A percentile compares a stretch with the other conserved stretches of the same genome.
Evolutionary conservation across 1,284 basidiomycete genomes (phyloP).

Genomic region (Violaceomyces palustris): DNA sequence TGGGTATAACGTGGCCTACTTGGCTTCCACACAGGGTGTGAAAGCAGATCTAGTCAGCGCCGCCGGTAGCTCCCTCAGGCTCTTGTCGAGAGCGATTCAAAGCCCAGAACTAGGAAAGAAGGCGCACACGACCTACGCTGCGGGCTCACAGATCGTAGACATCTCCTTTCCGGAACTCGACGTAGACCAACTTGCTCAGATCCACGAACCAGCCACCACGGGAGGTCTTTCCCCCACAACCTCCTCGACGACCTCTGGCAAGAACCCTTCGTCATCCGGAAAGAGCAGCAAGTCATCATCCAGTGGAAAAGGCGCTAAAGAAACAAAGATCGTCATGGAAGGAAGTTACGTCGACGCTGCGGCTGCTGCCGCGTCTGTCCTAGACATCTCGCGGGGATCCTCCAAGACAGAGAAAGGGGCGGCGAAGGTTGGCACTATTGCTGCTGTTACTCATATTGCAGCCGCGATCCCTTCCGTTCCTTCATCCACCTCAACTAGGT

Average conservation of each 20-base stretch:
- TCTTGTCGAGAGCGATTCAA: constrained; percentile 12
- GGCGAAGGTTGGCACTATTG: no score
- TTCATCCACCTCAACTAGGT: no score
- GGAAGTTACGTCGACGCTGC: constrained; percentile 39
- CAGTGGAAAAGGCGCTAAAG: not conserved
- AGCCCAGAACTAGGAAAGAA: constrained; percentile 15
- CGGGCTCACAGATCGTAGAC: constrained; percentile 8
- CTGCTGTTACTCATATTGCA: no score
- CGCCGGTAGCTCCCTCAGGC: constrained; percentile 27
- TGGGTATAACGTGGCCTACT: constrained; percentile 33
- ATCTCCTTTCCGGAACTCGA: constrained; percentile 16
- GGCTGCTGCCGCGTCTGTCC: constrained; percentile 28
- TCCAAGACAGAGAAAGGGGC: no score
- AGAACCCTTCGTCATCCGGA: no score
- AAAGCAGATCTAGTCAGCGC: constrained; percentile 34
- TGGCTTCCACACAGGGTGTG: constrained; percentile 31
- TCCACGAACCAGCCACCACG: constrained; percentile 10
- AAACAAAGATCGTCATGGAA: constrained; percentile 7
- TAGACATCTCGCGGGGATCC: no score
- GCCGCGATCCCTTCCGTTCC: no score
- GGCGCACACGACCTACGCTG: constrained; percentile 17
- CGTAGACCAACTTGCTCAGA: constrained; percentile 27
- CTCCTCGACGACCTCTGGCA: no score
- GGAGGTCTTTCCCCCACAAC: not conserved
- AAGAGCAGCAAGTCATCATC: not conserved